These are phyloP conservation scores for Aspergillus puulaauensis DNA, from an alignment of 2,329 filamentous ascomycete species.

Conservation along the genomic window DNA sequence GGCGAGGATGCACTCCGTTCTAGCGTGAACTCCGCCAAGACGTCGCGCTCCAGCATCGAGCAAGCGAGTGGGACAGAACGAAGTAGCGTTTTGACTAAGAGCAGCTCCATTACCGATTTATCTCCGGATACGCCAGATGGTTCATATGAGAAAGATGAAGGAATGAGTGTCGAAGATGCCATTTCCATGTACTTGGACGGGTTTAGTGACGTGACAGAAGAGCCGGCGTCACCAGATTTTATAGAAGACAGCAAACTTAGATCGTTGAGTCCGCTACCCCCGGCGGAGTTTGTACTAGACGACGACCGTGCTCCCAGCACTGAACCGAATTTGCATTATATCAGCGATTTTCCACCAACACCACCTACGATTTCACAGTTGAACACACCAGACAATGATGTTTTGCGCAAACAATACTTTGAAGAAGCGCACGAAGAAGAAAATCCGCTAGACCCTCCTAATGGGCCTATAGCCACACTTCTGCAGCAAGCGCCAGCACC, in stretches of 20 bases:
- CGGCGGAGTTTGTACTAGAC: conserved; percentile 26
- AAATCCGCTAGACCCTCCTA: conserved; percentile 10
- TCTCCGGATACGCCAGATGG: conserved; percentile 63
- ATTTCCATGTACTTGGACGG: conserved; percentile 62
- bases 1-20: conserved; percentile 46
- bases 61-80: conserved; percentile 69
- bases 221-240: conserved; percentile 34
- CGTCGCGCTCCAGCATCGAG: conserved; percentile 58
- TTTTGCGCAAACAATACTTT: neutral
- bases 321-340: conserved; percentile 20
- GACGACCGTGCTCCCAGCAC: conserved; percentile 23
- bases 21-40: conserved; percentile 61
- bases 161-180: conserved; percentile 60
- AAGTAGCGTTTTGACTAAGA: conserved; percentile 77
- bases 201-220: conserved; percentile 49
- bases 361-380: neutral
- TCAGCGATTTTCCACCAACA: conserved; percentile 20
- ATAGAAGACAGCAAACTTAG: conserved; percentile 32
- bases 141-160: conserved; percentile 55
- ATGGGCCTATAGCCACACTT: neutral
- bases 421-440: neutral
- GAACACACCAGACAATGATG: neutral
- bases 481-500: neutral
- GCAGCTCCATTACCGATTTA: conserved; percentile 69
- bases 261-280: conserved; percentile 28